These are phyloP conservation scores for Geum urbanum DNA, from an alignment of 306 rosid species.

Conservation along the genomic window DNA sequence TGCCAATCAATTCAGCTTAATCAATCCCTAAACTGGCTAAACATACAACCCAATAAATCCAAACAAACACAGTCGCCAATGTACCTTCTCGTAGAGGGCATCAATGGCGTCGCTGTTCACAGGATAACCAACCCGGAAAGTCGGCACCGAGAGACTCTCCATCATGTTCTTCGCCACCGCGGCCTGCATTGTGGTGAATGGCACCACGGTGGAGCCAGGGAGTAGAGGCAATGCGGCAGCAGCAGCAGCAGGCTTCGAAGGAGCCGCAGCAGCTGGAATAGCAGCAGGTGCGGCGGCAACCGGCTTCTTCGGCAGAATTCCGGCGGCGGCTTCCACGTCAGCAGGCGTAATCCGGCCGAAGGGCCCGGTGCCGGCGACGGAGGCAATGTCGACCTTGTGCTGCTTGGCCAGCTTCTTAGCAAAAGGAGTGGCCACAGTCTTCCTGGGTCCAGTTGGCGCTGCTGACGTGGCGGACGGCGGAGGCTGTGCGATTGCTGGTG, in stretches of 20 bases:
- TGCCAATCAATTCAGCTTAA: conserved; percentile 16
- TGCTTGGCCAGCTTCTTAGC: conserved; percentile 92
- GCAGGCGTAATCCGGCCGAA: conserved; percentile 69
- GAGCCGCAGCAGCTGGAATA: conserved; percentile 26
- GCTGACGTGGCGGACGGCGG: conserved; percentile 31
- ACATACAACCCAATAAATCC: neutral
- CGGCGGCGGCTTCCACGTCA: conserved; percentile 77
- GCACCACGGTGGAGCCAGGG: conserved; percentile 75
- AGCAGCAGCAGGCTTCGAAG: conserved; percentile 31
- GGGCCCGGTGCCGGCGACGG: conserved; percentile 69
- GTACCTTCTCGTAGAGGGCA: conserved; percentile 64
- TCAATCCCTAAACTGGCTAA: neutral
- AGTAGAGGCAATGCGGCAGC: conserved; percentile 37
- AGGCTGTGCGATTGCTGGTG: conserved; percentile 49
- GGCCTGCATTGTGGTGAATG: conserved; percentile 87
- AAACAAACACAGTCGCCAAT: neutral
- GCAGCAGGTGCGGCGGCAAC: conserved; percentile 21
- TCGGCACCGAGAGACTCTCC: conserved; percentile 81
- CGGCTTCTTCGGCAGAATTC: conserved; percentile 48
- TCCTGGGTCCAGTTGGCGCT: conserved; percentile 42
- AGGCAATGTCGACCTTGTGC: conserved; percentile 62
- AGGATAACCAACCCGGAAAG: conserved; percentile 78
- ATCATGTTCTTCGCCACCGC: conserved; percentile 87
- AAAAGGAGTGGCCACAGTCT: conserved; percentile 79
- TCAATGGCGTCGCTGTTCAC: conserved; percentile 67